A percentile compares a stretch with the other conserved stretches of the same genome.
Conservation (phyloP, 192 early-diverging fungal genomes). For the Pecoramyces ruminantium region DNA sequence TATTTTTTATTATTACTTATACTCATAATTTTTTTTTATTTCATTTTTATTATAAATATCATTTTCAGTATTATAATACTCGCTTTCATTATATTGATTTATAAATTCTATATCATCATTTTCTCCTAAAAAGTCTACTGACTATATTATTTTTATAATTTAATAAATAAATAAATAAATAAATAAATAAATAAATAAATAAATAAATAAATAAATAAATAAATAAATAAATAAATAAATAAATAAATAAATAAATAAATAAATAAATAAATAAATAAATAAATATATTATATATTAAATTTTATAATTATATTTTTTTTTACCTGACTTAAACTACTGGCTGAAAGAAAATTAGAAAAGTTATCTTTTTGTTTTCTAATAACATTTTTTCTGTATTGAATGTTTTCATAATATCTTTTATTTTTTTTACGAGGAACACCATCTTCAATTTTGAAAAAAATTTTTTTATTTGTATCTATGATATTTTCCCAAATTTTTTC, state of each 20-base stretch:
- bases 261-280: too few relatives aligned
- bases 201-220: too few relatives aligned
- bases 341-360: conserved; percentile 33
- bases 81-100: not conserved
- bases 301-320: too few relatives aligned
- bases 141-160: not conserved
- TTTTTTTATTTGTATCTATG: conserved; percentile 17
- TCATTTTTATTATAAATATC: not conserved
- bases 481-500: conserved; percentile 44
- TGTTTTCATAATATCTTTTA: conserved; percentile 6
- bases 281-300: too few relatives aligned
- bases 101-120: conserved; percentile 24
- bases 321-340: conserved; percentile 43
- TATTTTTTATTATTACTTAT: not conserved
- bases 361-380: conserved; percentile 15
- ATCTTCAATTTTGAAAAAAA: not conserved
- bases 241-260: too few relatives aligned
- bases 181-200: too few relatives aligned
- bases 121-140: not conserved
- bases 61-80: not conserved
- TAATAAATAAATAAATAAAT: not conserved
- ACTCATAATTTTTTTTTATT: not conserved
- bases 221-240: too few relatives aligned
- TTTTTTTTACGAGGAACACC: conserved; percentile 10
- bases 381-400: conserved; percentile 5